Conservation (phyloP, 805 yeast genomes). For the Pachysolen tannophilus region DNA sequence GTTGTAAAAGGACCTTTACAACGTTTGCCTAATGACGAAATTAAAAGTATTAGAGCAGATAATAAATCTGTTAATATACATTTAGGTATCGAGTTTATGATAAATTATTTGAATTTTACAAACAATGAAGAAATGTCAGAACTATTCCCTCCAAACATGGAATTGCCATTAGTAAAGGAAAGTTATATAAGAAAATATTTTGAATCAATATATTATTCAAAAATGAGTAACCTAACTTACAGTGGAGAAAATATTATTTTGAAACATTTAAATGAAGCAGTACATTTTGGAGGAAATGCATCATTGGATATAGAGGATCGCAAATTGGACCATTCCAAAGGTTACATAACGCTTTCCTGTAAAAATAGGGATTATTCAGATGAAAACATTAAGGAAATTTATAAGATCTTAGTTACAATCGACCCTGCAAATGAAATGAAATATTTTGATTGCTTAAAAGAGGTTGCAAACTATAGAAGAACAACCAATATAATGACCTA, state of each 20-base stretch:
- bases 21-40: conserved; percentile 31
- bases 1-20: conserved; percentile 63
- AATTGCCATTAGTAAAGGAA: conserved; percentile 31
- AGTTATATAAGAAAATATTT: conserved; percentile 43
- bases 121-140: conserved; percentile 20
- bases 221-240: neutral
- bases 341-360: conserved; percentile 36
- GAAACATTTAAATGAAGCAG: neutral
- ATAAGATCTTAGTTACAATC: conserved; percentile 26
- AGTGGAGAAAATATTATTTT: neutral
- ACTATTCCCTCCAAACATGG: conserved; percentile 33
- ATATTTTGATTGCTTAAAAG: conserved; percentile 51
- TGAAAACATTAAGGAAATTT: conserved; percentile 37
- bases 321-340: conserved; percentile 11
- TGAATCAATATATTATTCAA: conserved; percentile 28
- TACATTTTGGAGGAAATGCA: neutral
- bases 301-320: conserved; percentile 10
- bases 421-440: conserved; percentile 40
- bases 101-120: conserved; percentile 37
- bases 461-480: conserved; percentile 39
- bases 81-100: conserved; percentile 46
- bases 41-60: conserved; percentile 47
- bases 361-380: conserved; percentile 43
- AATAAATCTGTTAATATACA: conserved; percentile 47
- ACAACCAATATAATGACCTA: conserved; percentile 36